Percentiles rank a stretch among this genome's conserved stretches.
Conservation (phyloP, 2,329 filamentous ascomycete species). For the Ophiostoma tasmaniense region DNA sequence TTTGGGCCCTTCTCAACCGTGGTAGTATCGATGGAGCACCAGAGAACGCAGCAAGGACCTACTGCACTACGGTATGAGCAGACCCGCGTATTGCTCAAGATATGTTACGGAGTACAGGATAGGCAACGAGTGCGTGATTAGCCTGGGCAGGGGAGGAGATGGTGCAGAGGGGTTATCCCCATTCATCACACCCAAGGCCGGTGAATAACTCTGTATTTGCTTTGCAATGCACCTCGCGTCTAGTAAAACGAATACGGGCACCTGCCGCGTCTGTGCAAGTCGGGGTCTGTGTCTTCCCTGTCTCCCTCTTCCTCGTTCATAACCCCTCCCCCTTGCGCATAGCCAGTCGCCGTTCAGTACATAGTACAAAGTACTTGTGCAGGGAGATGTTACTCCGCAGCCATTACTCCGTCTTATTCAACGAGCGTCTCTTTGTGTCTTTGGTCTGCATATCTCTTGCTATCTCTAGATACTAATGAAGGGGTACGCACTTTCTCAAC, state of each 20-base stretch:
- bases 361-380: background rate
- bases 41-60: background rate
- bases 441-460: background rate
- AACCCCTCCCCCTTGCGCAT: background rate
- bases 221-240: background rate
- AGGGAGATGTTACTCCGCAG: background rate
- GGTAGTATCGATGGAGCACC: background rate
- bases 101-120: background rate
- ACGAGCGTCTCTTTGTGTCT: background rate
- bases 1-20: too few relatives aligned
- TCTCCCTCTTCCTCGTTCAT: background rate
- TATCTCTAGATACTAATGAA: background rate
- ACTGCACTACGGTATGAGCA: background rate
- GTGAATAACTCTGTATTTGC: background rate
- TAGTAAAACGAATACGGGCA: background rate
- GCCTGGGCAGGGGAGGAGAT: background rate
- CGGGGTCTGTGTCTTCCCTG: background rate
- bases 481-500: background rate
- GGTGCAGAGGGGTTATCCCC: background rate
- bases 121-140: constrained; percentile 7
- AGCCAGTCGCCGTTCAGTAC: too few relatives aligned
- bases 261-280: background rate
- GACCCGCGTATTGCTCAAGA: background rate
- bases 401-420: constrained; percentile 1
- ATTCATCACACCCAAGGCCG: background rate